Base-by-base conservation (phyloP, 345 rosid genomes). In the Citrus sinensis region DNA sequence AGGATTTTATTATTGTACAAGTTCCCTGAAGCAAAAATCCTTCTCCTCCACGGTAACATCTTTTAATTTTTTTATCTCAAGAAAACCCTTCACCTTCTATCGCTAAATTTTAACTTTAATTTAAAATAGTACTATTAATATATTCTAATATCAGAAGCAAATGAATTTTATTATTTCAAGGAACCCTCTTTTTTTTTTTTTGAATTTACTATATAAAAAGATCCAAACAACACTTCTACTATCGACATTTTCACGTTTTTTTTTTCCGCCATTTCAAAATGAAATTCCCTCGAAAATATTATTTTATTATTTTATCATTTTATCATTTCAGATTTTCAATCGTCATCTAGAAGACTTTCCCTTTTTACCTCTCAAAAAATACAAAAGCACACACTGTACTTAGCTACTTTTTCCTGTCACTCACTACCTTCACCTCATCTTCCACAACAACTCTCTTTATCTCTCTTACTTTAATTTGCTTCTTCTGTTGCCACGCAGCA, bases 191-290 rank as follows among this genome's bases (percentile, higher is more conserved):
- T 42, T 42, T 42, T 2, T 30, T 11, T 42, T 42, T 42, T 42
- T 42, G 0, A 42, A 10, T 10, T 42, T 42, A 42, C 11, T 2
- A 42, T 42, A 42, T 11, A 42, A 42, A 42, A 42, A 3, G 51
- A 42, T 42, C 49, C 49, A 42, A 42, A 42, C 49, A 42, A 11
- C 49, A 2, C 3, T 9, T 42, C 49, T 42, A 10, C 16, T 0
- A 2, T 42, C 14, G 49, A 42, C 34, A 32, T 72, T 32, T 16
- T 22, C 1, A 10, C 17, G 0, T 42, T 46, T 42, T 17, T 6
- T 20, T 20, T 73, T 35, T 65, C 63, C 49, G 78, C 71, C 71
- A 75, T 35, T 76, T 76, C 55, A 67, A 66, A 46, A 46, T 46
- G 51, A 46, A 46, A 34, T 66, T 67, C 70, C 39, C 24, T 30